Percentiles rank a stretch among this genome's conserved stretches.
phyloP scores from a whole-genome alignment of 306 rosid species.

The Sicyos edulis region DNA sequence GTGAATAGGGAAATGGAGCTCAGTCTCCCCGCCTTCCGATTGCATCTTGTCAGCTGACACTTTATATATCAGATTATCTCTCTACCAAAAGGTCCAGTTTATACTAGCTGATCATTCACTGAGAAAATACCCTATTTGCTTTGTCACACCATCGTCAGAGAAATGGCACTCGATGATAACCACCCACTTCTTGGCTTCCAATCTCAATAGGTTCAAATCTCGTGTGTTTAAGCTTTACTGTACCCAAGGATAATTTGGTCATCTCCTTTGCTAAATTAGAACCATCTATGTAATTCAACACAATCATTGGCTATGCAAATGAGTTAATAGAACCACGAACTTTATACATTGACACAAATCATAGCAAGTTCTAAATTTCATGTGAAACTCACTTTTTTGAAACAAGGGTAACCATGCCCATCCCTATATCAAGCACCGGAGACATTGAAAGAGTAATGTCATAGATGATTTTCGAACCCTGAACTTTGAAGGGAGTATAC shows the following conservation, averaged over 20 bases:
- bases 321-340: conserved; percentile 9
- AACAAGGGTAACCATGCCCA: too few species aligned
- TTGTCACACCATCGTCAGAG: conserved; percentile 70
- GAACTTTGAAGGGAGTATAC: too few species aligned
- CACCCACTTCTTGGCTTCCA: conserved; percentile 37
- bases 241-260: conserved; percentile 47
- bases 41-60: conserved; percentile 40
- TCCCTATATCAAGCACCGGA: too few species aligned
- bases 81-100: conserved; percentile 29
- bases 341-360: not conserved
- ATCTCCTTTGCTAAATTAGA: conserved; percentile 40
- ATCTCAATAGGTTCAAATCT: conserved; percentile 26
- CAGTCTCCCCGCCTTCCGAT: conserved; percentile 35
- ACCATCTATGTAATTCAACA: conserved; percentile 30
- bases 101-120: conserved; percentile 38
- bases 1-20: conserved; percentile 43
- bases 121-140: conserved; percentile 41
- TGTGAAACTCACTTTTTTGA: not conserved
- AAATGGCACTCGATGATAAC: conserved; percentile 54
- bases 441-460: too few species aligned
- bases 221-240: conserved; percentile 31
- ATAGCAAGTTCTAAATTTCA: not conserved
- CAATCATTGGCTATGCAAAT: conserved; percentile 1
- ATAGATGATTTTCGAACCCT: too few species aligned
- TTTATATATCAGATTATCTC: conserved; percentile 30